Base-by-base conservation (phyloP, 176 grass and related monocot species). In the Avena eriantha region DNA sequence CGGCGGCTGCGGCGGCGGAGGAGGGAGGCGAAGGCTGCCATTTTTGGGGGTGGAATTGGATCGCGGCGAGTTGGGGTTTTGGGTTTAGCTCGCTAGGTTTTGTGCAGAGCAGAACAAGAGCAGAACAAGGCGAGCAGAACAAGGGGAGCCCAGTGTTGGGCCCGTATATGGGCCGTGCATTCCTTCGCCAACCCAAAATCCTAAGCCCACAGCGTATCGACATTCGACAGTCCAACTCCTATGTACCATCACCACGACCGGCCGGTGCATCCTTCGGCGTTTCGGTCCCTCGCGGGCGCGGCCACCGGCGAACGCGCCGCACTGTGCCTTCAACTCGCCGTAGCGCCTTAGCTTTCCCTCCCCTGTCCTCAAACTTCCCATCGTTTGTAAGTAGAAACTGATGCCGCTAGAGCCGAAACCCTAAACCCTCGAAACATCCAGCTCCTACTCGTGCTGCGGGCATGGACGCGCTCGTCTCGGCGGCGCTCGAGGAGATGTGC, bases 401-500 rank as follows among this genome's bases (percentile, higher is more conserved):
- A 72, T 80, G 84, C 53, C 7, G 39, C 34, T 5, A 17, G 12
- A 72, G 51, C 36, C 51, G 21, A 76, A 76, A 77, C 74, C 74
- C 74, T 77, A 77, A 77, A 51, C 73, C 73, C 53, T 64, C 7
- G 58, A 63, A 60, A 60, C 41, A 23, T 8, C 82, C 5, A 35
- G 7, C 18, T 29, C 73, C 61, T 58, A 47, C 36, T n/a, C 51
- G 76, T 36, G 73, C 65, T 23, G 34, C 60, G 26, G 79, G 63
- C 68, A 98, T 96, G 93, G 96, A 98, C 73, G 86, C 72, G 16
- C 90, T 98, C 49, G 76, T 98, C 86, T 89, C 88, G 57, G 90
- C 84, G 58, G 90, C 86, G 56, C 78, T 98, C 19, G 96, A 98
- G 83, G 93, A 95, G 89, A 86, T 98, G 84, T 98, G 96, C 84